phyloP scores from a whole-genome alignment of 2,329 filamentous ascomycete genomes.

The Sarocladium kiliense region DNA sequence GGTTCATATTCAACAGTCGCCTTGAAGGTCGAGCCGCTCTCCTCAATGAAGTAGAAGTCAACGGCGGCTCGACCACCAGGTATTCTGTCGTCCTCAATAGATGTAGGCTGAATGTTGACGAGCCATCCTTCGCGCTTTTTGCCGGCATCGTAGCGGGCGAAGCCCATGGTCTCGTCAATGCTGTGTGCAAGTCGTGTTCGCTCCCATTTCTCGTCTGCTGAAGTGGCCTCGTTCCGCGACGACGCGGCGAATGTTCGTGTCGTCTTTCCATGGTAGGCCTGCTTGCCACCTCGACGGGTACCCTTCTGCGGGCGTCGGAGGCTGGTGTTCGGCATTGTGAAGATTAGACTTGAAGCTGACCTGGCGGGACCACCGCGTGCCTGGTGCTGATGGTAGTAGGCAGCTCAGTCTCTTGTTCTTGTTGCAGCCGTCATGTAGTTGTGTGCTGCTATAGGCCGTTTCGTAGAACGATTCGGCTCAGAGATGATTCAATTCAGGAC shows the following conservation, averaged over 20 bases:
- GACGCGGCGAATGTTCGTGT: slow-evolving; percentile 77
- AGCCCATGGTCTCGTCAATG: slow-evolving; percentile 95
- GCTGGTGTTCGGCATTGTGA: slow-evolving; percentile 54
- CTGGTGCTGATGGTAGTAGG: background rate
- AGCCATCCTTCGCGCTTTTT: slow-evolving; percentile 84
- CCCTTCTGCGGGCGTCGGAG: slow-evolving; percentile 59
- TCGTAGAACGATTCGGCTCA: background rate
- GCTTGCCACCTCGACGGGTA: slow-evolving; percentile 63
- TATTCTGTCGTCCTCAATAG: slow-evolving; percentile 77
- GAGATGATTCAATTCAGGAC: background rate
- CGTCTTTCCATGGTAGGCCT: slow-evolving; percentile 64
- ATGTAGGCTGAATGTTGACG: slow-evolving; percentile 88
- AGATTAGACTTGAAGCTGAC: slow-evolving; percentile 1
- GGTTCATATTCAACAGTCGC: slow-evolving; percentile 94
- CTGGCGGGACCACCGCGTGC: background rate
- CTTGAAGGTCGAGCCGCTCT: slow-evolving; percentile 87
- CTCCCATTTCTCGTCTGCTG: slow-evolving; percentile 89
- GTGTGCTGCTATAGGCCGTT: slow-evolving; percentile 7
- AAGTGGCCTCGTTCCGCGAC: slow-evolving; percentile 76
- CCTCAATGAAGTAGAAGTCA: slow-evolving; percentile 95
- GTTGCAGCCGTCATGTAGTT: slow-evolving; percentile 11
- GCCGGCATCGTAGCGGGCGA: slow-evolving; percentile 83
- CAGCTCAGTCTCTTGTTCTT: slow-evolving; percentile 2
- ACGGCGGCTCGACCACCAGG: slow-evolving; percentile 83
- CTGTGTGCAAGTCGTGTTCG: slow-evolving; percentile 74